A percentile compares a stretch with the other conserved stretches of the same genome.
These are phyloP conservation scores for Fusarium sambucinum DNA, from an alignment of 2,329 filamentous ascomycete species.

Conservation along the genomic window DNA sequence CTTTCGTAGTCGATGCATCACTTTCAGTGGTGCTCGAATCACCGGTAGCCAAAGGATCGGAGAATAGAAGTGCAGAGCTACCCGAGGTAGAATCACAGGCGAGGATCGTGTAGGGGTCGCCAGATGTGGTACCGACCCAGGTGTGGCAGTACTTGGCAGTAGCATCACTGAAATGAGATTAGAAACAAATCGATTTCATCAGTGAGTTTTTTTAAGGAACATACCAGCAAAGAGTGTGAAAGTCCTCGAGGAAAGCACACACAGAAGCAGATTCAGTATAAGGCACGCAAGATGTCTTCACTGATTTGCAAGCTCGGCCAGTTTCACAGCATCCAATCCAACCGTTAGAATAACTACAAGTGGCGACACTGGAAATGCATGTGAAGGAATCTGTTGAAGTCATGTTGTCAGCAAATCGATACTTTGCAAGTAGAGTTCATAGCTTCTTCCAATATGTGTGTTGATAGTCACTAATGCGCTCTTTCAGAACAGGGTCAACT, in stretches of 20 bases:
- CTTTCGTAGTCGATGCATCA: slow-evolving; percentile 21
- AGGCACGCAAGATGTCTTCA: slow-evolving; percentile 53
- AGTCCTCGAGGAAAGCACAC: slow-evolving; percentile 48
- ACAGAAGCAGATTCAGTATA: slow-evolving; percentile 42
- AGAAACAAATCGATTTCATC: slow-evolving; percentile 1
- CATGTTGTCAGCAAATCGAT: slow-evolving; percentile 4
- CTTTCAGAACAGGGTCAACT: slow-evolving; percentile 27
- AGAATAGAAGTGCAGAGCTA: slow-evolving; percentile 47
- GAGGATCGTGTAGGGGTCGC: slow-evolving; percentile 44
- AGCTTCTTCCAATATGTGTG: not conserved
- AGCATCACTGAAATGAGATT: slow-evolving; percentile 29
- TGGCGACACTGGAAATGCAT: slow-evolving; percentile 45
- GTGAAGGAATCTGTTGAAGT: slow-evolving; percentile 46
- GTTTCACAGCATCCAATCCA: slow-evolving; percentile 52
- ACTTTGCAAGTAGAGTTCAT: not conserved
- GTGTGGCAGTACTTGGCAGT: slow-evolving; percentile 47
- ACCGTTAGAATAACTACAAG: slow-evolving; percentile 46
- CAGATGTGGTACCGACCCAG: slow-evolving; percentile 46
- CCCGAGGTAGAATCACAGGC: slow-evolving; percentile 47
- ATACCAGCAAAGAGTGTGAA: slow-evolving; percentile 55
- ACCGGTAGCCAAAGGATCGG: slow-evolving; percentile 46
- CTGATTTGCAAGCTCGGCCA: slow-evolving; percentile 45
- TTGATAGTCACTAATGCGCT: not conserved
- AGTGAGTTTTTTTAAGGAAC: not conserved
- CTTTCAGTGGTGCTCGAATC: slow-evolving; percentile 18